Base-by-base conservation (phyloP, 495 filamentous ascomycete genomes). In the Penicillium coprophilum region DNA sequence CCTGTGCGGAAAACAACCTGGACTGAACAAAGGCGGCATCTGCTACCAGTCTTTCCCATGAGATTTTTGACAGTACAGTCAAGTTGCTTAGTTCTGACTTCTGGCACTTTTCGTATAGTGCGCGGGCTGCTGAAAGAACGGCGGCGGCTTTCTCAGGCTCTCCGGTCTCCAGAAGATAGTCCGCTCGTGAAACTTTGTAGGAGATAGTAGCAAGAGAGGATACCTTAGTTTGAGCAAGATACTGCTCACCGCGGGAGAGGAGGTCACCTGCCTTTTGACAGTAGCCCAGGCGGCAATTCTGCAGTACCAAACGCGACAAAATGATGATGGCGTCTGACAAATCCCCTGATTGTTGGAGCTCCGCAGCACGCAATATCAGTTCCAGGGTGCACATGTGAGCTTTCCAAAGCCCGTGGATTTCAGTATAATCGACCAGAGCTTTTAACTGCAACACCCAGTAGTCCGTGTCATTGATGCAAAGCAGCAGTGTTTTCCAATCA, bases 231-330 rank as follows among this genome's bases (percentile, higher is more conserved):
- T 69, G 65, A 20, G 69, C 62, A 28, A 81, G 53, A 57, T 81
- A 77, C 20, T 74, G 72, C 47, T 74, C 79, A 9, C 88, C 85
- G 50, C 82, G 80, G 3, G 74, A 73, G 19, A 96, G 77, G 2
- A 83, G 65, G 39, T 85, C 68, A 32, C 85, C 84, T 36, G 91
- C 91, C 65, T 89, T 88, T 13, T 80, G 81, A 19, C 87, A 87
- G 58, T 89, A 87, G 24, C 94, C 94, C 52, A 93, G 81, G 19
- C 80, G 82, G 48, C 90, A 81, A 63, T 91, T 90, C 57, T 92
- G 89, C 4, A 85, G 58, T 2, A 85, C 88, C 1, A 96, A 73
- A 1, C 72, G 72, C 15, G 82, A 81, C 30, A 87, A 77, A 47
- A 82, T 76, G 19, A 77, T 60, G 8, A 92, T 76, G 11, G 86